Evolutionary conservation across 495 filamentous ascomycete genomes (phyloP), one percentile per base, ranked within the genome.

Genomic region (Cairneyella variabilis): DNA sequence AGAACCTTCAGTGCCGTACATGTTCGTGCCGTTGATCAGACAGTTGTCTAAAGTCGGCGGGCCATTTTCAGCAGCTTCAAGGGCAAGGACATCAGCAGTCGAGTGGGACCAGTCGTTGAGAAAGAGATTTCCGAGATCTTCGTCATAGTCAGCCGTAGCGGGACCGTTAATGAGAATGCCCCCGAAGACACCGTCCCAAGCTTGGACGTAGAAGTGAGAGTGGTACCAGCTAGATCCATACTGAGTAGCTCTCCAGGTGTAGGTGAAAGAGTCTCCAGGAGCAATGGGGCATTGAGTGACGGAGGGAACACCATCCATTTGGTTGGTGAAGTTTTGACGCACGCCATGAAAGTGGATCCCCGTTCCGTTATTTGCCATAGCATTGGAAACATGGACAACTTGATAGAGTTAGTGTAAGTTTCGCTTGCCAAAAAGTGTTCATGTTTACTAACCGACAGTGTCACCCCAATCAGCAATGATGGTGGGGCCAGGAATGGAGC

Each of bases 341-440:
- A 75, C 64, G 22, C 74, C 75, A 45, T 76, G 74, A 72, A 76
- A 87, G 56, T 89, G 85, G 64, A 62, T 61, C 42, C 59, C 63
- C 8, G 66, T 66, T n/a, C 50, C 56, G 40, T 59, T 59, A 23
- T 48, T 54, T 8, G 11, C 12, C 27, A 59, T 37, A 20, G 40
- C 22, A 22, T 59, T 59, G 27, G 14, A 21, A 5, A 48, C 30
- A 37, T 55, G 32, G 10, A 56, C 32, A 34, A 49, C 44, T 54
- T 32, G 25, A 21, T 42, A 49, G 12, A 43, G 11, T 38, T n/a
- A 38, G 14, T 3, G 20, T 38, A 42, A 22, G 41, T 49, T 43
- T 61, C 57, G 56, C 70, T 65, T 20, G 66, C 63, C 17, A 69
- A 63, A 39, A 69, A 70, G 38, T 73, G 70, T 22, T 20, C 16